These are phyloP conservation scores for Gryganskiella cystojenkinii DNA, from an alignment of 192 early-diverging fungal genomes.

Conservation along the genomic window DNA sequence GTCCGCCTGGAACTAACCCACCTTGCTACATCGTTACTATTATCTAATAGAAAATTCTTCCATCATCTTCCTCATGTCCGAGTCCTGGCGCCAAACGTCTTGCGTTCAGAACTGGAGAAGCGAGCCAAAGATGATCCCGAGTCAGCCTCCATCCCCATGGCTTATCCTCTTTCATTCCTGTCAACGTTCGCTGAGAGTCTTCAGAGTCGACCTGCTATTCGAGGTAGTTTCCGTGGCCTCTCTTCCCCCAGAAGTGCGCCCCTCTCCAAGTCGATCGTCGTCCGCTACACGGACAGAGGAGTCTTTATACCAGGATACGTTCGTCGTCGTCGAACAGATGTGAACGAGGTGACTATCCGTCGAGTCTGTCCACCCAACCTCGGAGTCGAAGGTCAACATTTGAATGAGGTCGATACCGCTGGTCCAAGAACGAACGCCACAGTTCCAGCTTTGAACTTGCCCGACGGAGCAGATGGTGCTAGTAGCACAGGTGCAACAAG, in stretches of 20 bases:
- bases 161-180: slow-evolving; percentile 42
- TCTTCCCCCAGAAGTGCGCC: slow-evolving; percentile 19
- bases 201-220: slow-evolving; percentile 46
- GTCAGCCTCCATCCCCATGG: not conserved
- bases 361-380: slow-evolving; percentile 19
- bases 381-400: slow-evolving; percentile 19
- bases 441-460: slow-evolving; percentile 7
- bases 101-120: slow-evolving; percentile 29
- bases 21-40: too few relatives aligned
- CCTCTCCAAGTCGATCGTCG: slow-evolving; percentile 46
- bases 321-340: slow-evolving; percentile 15
- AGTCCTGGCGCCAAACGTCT: slow-evolving; percentile 16
- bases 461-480: not conserved
- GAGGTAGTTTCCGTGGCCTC: slow-evolving; percentile 31
- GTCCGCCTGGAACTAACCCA: too few relatives aligned
- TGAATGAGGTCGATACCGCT: not conserved
- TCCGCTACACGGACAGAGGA: slow-evolving; percentile 44
- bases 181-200: slow-evolving; percentile 47
- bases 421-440: not conserved
- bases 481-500: slow-evolving; percentile 5
- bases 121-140: slow-evolving; percentile 24
- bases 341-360: slow-evolving; percentile 26
- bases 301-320: slow-evolving; percentile 50
- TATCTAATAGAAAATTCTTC: slow-evolving; percentile 38
- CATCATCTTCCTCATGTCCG: slow-evolving; percentile 39